Percentiles rank a stretch among this genome's conserved stretches.
phyloP scores from a whole-genome alignment of 2,329 filamentous ascomycete genomes.

The Alternaria metachromatica region DNA sequence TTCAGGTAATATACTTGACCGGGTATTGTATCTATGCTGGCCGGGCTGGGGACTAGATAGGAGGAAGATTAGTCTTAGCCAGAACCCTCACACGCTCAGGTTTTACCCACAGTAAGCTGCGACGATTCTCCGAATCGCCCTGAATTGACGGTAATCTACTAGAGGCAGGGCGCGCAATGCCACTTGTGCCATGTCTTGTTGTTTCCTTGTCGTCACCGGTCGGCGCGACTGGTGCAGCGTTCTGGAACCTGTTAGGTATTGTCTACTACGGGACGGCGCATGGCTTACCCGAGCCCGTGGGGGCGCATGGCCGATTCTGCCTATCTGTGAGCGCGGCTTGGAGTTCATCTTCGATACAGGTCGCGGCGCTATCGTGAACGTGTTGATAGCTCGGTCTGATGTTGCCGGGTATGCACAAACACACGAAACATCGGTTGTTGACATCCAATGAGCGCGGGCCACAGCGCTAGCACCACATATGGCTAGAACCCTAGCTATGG shows the following conservation, averaged over 20 bases:
- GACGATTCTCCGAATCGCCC: constrained; percentile 22
- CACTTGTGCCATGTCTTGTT: not conserved
- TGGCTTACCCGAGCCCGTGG: constrained; percentile 9
- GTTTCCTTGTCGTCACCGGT: not conserved
- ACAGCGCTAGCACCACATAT: constrained; percentile 2
- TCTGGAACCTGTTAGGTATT: constrained; percentile 12
- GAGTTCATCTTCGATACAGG: constrained; percentile 26
- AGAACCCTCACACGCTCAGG: not conserved
- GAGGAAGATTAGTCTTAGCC: not conserved
- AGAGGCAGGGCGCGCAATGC: constrained; percentile 5
- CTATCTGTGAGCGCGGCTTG: constrained; percentile 24
- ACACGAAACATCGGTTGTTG: constrained; percentile 13
- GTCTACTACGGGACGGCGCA: not conserved
- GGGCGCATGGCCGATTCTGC: constrained; percentile 17
- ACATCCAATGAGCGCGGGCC: constrained; percentile 8
- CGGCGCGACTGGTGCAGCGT: not conserved
- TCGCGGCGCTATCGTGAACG: constrained; percentile 25
- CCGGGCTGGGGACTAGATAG: constrained; percentile 35
- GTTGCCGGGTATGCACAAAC: constrained; percentile 3
- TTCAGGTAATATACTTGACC: constrained; percentile 11
- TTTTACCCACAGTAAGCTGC: constrained; percentile 34
- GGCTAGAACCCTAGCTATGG: constrained; percentile 2
- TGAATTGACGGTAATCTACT: constrained; percentile 10
- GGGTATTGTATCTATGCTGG: constrained; percentile 27
- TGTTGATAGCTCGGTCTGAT: constrained; percentile 1